These are phyloP conservation scores for Mortierella polycephala DNA, from an alignment of 371 early-diverging fungal genomes.

Conservation along the genomic window DNA sequence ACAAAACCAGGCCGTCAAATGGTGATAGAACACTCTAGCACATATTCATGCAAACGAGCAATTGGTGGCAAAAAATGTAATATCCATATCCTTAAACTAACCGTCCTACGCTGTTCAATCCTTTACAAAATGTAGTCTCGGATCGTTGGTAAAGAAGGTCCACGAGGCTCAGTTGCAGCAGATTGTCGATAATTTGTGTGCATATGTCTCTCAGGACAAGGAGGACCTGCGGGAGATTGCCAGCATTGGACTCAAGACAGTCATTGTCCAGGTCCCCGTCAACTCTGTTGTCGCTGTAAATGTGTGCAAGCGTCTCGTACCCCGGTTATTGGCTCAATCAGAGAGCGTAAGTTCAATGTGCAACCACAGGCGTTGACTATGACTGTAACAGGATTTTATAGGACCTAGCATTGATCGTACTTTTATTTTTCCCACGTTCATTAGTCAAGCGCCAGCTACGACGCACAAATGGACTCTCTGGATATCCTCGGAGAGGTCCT, in stretches of 20 bases:
- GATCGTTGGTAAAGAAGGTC: slow-evolving; percentile 79
- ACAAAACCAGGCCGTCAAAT: slow-evolving; percentile 92
- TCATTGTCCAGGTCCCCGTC: slow-evolving; percentile 75
- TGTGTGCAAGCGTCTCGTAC: slow-evolving; percentile 70
- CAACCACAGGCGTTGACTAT: neutral
- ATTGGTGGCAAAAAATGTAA: neutral
- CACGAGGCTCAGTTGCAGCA: slow-evolving; percentile 73
- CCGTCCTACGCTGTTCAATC: neutral
- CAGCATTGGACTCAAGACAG: slow-evolving; percentile 87
- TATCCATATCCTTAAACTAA: neutral
- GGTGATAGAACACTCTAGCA: slow-evolving; percentile 57
- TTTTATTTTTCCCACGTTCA: neutral
- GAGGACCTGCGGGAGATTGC: slow-evolving; percentile 83
- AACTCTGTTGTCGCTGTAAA: slow-evolving; percentile 59
- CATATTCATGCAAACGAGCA: neutral
- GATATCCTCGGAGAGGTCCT: slow-evolving; percentile 89
- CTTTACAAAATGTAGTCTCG: slow-evolving; percentile 63
- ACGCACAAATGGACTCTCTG: slow-evolving; percentile 84
- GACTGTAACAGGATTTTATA: neutral
- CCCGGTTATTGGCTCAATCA: slow-evolving; percentile 69
- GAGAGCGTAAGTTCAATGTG: slow-evolving; percentile 59
- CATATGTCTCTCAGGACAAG: slow-evolving; percentile 63
- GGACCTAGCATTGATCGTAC: neutral
- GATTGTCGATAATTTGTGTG: slow-evolving; percentile 75
- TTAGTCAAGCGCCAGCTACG: slow-evolving; percentile 65